These are phyloP conservation scores for Venturia nashicola DNA, from an alignment of 2,329 filamentous ascomycete genomes.

Conservation along the genomic window DNA sequence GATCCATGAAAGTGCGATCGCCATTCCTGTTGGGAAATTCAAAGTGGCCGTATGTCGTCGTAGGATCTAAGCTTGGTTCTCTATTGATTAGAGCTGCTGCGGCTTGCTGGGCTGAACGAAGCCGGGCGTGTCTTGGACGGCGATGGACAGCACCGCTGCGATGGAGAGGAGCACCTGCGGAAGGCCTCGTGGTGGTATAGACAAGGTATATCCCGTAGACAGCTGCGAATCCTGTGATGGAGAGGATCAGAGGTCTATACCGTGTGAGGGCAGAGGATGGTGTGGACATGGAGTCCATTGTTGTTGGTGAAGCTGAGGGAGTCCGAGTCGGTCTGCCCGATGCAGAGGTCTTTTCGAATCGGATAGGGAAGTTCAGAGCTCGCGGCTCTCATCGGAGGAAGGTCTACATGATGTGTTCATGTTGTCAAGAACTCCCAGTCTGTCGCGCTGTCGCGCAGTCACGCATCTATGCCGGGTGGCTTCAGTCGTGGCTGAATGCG, in stretches of 20 bases:
- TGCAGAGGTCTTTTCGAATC: background rate
- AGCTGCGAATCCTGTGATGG: slow-evolving; percentile 44
- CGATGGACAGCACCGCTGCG: slow-evolving; percentile 54
- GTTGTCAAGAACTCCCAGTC: background rate
- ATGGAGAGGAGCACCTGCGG: slow-evolving; percentile 32
- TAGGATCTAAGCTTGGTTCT: background rate
- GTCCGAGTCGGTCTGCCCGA: background rate
- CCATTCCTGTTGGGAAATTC: background rate
- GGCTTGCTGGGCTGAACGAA: background rate
- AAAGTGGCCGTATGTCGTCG: background rate
- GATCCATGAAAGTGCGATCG: slow-evolving; percentile 1
- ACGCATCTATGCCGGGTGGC: background rate
- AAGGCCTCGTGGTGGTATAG: slow-evolving; percentile 31
- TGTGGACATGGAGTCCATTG: slow-evolving; percentile 5
- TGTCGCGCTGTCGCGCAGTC: background rate
- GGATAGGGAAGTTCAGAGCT: background rate
- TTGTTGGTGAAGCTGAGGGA: background rate
- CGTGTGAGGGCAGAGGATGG: slow-evolving; percentile 18
- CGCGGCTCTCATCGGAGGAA: background rate
- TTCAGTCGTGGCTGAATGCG: background rate
- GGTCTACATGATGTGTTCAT: slow-evolving; percentile 2
- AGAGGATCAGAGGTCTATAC: slow-evolving; percentile 39
- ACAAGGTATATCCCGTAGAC: slow-evolving; percentile 47
- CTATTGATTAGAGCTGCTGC: background rate
- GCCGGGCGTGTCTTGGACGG: background rate